Base-by-base conservation (phyloP, 2,329 filamentous ascomycete genomes). In the Fusarium robinianum region DNA sequence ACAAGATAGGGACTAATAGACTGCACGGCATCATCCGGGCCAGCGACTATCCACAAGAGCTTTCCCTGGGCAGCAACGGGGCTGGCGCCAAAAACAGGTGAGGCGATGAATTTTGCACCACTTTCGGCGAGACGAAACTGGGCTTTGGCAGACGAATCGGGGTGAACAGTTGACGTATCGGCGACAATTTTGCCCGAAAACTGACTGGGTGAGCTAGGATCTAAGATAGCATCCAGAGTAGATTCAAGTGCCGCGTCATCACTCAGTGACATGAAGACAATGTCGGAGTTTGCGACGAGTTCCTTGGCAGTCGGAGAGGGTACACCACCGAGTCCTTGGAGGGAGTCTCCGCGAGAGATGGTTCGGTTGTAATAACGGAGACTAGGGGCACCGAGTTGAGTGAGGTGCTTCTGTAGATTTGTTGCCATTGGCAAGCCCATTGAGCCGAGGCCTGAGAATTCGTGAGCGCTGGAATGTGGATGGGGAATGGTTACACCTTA, bases 91-190 rank as follows among this genome's bases (percentile, higher is more conserved):
- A 79, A 79, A 0, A 79, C 76, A 0, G 76, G 76, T 0, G 67
- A 64, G 0, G 74, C 68, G 18, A 78, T 57, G 33, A 76, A 76
- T 3, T 46, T 39, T 3, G 64, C 70, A 0, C 63, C 64, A 8
- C 44, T 52, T 5, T 46, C 53, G 0, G 42, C 34, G 1, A 78
- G 52, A 1, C 57, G 59, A 1, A 41, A 33, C 1, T 67, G 46
- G 1, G 66, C 60, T 5, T 49, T 46, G 1, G 57, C 49, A 0
- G 73, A 70, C 0, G 73, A 73, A 6, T 67, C 59, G 0, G 76
- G 75, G 39, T 77, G 73, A 2, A 78, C 69, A 1, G 76, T 79
- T 1, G 75, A 77, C 0, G 74, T 76, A 45, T 79, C 76, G 12
- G 74, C 63, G 7, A 78, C 50, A 9, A 71, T 63, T 50, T 77